Percentiles rank a stretch among this genome's conserved stretches.
Evolutionary conservation across 345 rosid species (phyloP).

Genomic region (Populus alba): DNA sequence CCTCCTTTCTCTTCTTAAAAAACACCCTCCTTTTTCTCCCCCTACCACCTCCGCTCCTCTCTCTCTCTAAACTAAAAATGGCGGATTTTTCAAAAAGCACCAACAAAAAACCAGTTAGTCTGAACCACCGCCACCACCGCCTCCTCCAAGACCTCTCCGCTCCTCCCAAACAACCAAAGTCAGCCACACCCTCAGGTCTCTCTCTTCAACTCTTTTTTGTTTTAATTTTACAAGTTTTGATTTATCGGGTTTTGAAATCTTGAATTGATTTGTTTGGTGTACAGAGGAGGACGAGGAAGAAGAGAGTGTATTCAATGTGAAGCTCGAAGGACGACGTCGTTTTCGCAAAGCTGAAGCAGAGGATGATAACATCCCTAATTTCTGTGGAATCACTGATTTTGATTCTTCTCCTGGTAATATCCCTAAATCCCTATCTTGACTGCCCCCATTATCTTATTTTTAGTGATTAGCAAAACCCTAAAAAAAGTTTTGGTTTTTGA

Average conservation of each 20-base stretch:
- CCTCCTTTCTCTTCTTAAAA: too few relatives aligned
- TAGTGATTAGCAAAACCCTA: not conserved
- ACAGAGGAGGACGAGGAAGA: slow-evolving; percentile 32
- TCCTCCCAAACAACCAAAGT: slow-evolving; percentile 45
- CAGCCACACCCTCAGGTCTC: slow-evolving; percentile 15
- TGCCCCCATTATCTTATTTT: not conserved
- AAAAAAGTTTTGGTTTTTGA: slow-evolving; percentile 1
- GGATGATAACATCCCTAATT: slow-evolving; percentile 26
- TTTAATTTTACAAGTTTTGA: not conserved
- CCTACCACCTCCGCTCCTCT: not conserved
- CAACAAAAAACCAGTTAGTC: slow-evolving; percentile 58
- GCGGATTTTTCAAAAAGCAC: slow-evolving; percentile 41
- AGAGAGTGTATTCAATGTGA: slow-evolving; percentile 23
- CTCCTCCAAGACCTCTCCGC: slow-evolving; percentile 69
- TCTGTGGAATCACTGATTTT: slow-evolving; percentile 50
- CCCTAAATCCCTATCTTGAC: not conserved
- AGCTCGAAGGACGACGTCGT: slow-evolving; percentile 36
- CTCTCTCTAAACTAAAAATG: slow-evolving; percentile 29
- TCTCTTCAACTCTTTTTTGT: not conserved
- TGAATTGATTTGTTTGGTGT: slow-evolving; percentile 2
- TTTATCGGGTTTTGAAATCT: not conserved
- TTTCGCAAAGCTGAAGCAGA: slow-evolving; percentile 11
- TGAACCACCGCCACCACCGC: slow-evolving; percentile 82
- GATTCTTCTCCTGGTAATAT: slow-evolving; percentile 49
- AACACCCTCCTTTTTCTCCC: not conserved